Evolutionary conservation across 2,329 filamentous ascomycete genomes (phyloP).

Genomic region (Albifimbria verrucaria): DNA sequence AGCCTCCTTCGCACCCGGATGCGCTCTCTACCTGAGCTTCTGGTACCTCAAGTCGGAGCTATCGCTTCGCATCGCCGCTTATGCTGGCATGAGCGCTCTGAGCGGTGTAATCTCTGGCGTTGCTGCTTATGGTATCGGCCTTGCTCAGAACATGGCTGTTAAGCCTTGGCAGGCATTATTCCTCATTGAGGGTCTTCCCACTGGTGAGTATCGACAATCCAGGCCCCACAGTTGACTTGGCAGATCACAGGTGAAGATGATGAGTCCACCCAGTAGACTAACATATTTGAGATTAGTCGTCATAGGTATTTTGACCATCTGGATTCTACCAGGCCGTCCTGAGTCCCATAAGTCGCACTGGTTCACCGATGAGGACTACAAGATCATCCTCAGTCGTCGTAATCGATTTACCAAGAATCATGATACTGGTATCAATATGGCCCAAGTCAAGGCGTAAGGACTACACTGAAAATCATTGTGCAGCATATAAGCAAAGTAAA

Average conservation of each 20-base stretch:
- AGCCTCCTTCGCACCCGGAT: conserved; percentile 9
- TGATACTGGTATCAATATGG: conserved; percentile 12
- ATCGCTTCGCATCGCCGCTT: conserved; percentile 11
- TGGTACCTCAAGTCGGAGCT: conserved; percentile 12
- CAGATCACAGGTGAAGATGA: not conserved
- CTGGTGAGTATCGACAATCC: not conserved
- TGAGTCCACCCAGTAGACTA: no score
- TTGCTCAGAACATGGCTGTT: conserved; percentile 9
- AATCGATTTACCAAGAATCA: conserved; percentile 9
- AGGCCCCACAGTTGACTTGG: not conserved
- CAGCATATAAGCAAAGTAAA: conserved; percentile 2
- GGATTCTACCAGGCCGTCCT: conserved; percentile 11
- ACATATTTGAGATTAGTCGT: conserved; percentile 1
- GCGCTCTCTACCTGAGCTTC: conserved; percentile 11
- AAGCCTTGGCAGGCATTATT: conserved; percentile 12
- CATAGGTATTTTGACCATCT: conserved; percentile 9
- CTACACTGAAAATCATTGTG: not conserved
- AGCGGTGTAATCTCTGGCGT: conserved; percentile 11
- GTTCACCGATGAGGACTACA: conserved; percentile 12
- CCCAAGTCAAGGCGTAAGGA: conserved; percentile 7
- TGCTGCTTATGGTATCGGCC: conserved; percentile 9
- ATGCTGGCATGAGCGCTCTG: conserved; percentile 13
- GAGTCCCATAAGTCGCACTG: conserved; percentile 11
- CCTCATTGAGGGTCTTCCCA: conserved; percentile 11
- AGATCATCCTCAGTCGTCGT: conserved; percentile 11